Percentiles rank a stretch among this genome's conserved stretches.
These are phyloP conservation scores for Mortierella sp. DNA, from an alignment of 371 early-diverging fungal genomes.

Conservation along the genomic window DNA sequence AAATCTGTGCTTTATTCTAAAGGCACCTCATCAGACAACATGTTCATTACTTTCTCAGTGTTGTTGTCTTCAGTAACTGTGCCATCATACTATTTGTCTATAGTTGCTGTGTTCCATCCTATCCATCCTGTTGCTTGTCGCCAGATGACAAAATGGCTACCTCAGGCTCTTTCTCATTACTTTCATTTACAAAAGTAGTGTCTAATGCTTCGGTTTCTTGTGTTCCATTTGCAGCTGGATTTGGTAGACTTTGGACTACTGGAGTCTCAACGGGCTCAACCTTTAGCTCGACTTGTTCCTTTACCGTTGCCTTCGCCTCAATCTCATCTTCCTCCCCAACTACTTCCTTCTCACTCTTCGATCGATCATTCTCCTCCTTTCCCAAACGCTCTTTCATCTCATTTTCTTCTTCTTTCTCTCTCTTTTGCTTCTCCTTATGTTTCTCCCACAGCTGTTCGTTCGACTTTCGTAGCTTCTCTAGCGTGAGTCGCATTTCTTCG, in stretches of 20 bases:
- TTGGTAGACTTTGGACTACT: no score
- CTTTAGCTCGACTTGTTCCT: not conserved
- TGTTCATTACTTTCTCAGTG: no score
- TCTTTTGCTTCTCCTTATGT: slow-evolving; percentile 15
- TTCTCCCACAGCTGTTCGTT: slow-evolving; percentile 27
- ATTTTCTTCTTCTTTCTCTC: slow-evolving; percentile 8
- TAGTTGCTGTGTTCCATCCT: no score
- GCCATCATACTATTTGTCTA: no score
- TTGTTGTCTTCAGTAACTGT: no score
- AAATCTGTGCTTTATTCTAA: not conserved
- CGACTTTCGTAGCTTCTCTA: slow-evolving; percentile 26
- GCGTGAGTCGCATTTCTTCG: slow-evolving; percentile 30
- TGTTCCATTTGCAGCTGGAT: not conserved
- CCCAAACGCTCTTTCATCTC: not conserved
- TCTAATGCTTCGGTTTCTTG: not conserved
- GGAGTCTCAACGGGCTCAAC: not conserved
- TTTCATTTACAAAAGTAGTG: no score
- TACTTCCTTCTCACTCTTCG: slow-evolving; percentile 9
- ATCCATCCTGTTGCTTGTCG: no score
- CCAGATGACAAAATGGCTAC: no score
- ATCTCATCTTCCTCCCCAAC: slow-evolving; percentile 1
- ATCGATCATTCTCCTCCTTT: not conserved
- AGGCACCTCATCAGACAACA: not conserved
- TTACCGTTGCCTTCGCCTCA: not conserved
- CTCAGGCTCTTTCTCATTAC: no score